Conservation (phyloP, 805 yeast species). For the Wickerhamomyces silvicola region DNA sequence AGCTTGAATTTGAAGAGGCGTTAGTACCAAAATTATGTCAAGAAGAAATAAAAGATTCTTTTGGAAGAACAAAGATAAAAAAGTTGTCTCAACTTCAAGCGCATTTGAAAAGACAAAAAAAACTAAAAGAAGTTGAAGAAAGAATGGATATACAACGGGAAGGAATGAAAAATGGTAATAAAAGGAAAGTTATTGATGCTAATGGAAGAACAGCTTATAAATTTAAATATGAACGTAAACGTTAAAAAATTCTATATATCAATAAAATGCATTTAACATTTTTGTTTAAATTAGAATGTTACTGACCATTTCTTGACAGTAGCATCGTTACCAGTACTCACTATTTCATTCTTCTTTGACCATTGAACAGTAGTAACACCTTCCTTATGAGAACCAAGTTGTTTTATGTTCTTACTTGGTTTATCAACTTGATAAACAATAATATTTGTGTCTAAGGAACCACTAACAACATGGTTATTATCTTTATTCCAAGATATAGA, state of each 20-base stretch:
- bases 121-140: constrained; percentile 61
- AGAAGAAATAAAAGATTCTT: constrained; percentile 28
- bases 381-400: constrained; percentile 76
- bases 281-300: constrained; percentile 6
- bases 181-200: constrained; percentile 62
- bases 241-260: constrained; percentile 17
- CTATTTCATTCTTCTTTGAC: constrained; percentile 44
- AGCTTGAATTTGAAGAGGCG: constrained; percentile 39
- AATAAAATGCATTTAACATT: not conserved
- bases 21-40: constrained; percentile 22
- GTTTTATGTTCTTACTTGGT: constrained; percentile 73
- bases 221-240: constrained; percentile 79
- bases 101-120: constrained; percentile 62
- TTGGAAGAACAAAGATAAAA: constrained; percentile 51
- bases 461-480: constrained; percentile 67
- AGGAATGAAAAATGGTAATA: constrained; percentile 84
- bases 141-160: constrained; percentile 77
- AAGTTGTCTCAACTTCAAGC: constrained; percentile 53
- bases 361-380: constrained; percentile 78
- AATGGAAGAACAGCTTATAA: constrained; percentile 69
- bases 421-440: constrained; percentile 71
- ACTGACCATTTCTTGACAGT: constrained; percentile 67
- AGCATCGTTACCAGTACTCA: constrained; percentile 78
- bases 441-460: constrained; percentile 77
- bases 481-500: constrained; percentile 75